Evolutionary conservation across 768 basidiomycete genomes (phyloP), one percentile per base, ranked within the genome.

Genomic region (Boletus eberwhitei): DNA sequence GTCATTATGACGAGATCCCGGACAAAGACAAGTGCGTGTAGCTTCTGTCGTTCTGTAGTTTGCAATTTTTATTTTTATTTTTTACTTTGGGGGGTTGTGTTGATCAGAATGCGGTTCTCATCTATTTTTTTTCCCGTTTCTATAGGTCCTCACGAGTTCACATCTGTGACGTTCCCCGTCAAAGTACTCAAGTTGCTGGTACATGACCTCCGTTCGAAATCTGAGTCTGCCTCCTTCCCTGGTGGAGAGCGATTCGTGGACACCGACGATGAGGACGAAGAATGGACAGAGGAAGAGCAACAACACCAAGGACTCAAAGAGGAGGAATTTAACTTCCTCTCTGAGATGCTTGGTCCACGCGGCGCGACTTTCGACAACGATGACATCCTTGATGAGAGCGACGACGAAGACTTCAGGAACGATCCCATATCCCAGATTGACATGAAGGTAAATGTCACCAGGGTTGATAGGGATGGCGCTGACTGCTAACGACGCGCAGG

Each of bases 1-100:
- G 93, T 93, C 64, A 98, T 98, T 71, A 93, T 98, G 90, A 98
- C 97, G 45, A 84, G 97, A 57, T 96, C 96, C 32, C 80, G 84
- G 64, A 91, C 97, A 48, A 90, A 85, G 75, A 79, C 77, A 60
- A 88, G 95, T 97, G 73, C 70, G 88, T 72, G 56, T 54, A 22
- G 40, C 44, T 56, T 47, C 55, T 39, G 6, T 12, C 42, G 38
- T 49, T 54, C 31, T 48, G 31, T 52, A 57, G 22, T 53, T 50
- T 58, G 17, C 19, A 16, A 6, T 26, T 26, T 26, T n/a, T n/a
- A n/a, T n/a, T 26, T 26, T 26, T 26, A 5, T 26, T 26, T 6
- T 26, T 26, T 7, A 24, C 4, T 37, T 37, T 50, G 8, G 11
- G 22, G 9, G n/a, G 21, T 29, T 24, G 14, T 14, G n/a, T 34